Evolutionary conservation across 1,284 basidiomycete genomes (phyloP), one percentile per base, ranked within the genome.

Genomic region (Schizopora paradoxa): DNA sequence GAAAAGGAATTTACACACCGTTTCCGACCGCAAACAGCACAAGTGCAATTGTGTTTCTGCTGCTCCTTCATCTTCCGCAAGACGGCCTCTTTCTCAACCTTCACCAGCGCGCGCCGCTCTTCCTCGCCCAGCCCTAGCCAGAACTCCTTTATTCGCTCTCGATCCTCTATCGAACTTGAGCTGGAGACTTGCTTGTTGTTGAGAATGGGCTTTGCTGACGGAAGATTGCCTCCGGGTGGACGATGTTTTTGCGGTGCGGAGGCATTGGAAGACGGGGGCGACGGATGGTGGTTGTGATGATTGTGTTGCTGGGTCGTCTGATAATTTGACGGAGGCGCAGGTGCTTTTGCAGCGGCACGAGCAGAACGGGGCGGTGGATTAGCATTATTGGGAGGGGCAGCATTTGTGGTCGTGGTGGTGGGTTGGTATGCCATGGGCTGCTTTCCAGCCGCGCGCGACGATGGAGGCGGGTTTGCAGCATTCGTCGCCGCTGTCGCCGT

Each of bases 61-160:
- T 96, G 92, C 66, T 96, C 95, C 74, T 97, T 97, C 92, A 99
- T 98, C 80, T 96, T 97, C 65, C 80, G 82, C 51, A 98, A 70
- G 22, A 99, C 94, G 11, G 91, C 91, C 64, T 98, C 92, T 70
- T 98, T 97, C 73, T 99, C 95, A 57, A 97, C 82, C 72, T 91
- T 88, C 62, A 99, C 89, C 48, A 99, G 77, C 64, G 82, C 86
- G 54, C 89, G 72, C 34, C 96, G 79, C 62, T 98, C 93, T 42
- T 86, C 80, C 68, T 97, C 91, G 38, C 79, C 79, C 7, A 99
- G 76, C 5, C 78, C 83, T 21, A 97, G 79, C 95, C 95, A 99
- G 68, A 98, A 99, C 60, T 93, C 87, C 63, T 94, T 93, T 67
- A 99, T 98, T 55, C 90, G 82, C 64, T 97, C 93, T 22, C 96